Evolutionary conservation across 805 yeast genomes (phyloP).

Genomic region (Dipodascus albidus): DNA sequence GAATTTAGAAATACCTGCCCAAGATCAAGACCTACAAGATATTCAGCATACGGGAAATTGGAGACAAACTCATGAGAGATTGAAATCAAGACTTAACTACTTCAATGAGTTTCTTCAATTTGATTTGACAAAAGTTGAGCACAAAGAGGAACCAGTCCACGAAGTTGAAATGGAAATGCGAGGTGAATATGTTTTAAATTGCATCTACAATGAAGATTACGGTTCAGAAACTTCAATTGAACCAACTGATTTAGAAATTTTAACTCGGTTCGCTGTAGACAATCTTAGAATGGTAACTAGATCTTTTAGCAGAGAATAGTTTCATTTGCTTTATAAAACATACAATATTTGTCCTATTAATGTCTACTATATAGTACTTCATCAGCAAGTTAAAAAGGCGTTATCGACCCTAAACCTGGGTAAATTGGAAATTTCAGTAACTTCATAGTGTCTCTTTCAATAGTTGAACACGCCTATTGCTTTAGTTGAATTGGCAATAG

Average conservation of each 20-base stretch:
- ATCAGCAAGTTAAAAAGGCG: too few species aligned
- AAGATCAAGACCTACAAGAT: not conserved
- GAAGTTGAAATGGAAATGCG: not conserved
- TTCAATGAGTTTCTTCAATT: not conserved
- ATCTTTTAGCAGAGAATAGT: not conserved
- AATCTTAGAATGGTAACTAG: not conserved
- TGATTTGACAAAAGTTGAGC: not conserved
- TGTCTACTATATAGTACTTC: too few species aligned
- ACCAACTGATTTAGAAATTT: not conserved
- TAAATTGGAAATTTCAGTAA: not conserved
- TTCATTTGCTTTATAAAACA: not conserved
- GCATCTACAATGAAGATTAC: not conserved
- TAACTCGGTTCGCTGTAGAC: not conserved
- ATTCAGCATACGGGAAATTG: not conserved
- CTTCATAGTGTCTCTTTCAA: not conserved
- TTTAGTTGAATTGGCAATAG: too few species aligned
- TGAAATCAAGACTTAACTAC: not conserved
- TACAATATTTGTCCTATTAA: not conserved
- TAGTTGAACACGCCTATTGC: not conserved
- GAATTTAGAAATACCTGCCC: conserved; percentile 57
- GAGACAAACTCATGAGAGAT: not conserved
- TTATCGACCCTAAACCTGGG: not conserved
- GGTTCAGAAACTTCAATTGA: not conserved
- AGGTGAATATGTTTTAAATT: not conserved
- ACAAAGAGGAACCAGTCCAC: not conserved